Conservation (phyloP, 495 filamentous ascomycete species). For the Bombardia bombarda region DNA sequence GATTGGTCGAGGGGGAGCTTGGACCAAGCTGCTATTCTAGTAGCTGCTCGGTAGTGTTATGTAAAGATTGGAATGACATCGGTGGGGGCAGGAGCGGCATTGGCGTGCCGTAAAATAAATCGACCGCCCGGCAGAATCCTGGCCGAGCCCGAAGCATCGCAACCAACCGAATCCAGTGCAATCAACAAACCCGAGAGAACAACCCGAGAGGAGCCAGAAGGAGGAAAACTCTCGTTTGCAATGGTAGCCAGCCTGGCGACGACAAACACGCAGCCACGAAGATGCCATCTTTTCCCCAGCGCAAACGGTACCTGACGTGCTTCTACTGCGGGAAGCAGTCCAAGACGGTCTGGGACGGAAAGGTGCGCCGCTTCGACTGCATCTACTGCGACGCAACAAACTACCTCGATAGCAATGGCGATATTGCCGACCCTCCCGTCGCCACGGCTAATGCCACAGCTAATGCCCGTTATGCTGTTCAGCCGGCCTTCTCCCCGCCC, state of each 20-base stretch:
- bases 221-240: too few species aligned
- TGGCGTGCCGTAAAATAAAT: constrained; percentile 13
- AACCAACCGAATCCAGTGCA: background rate
- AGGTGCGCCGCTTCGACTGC: constrained; percentile 57
- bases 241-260: too few species aligned
- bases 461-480: constrained; percentile 30
- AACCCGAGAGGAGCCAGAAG: too few species aligned
- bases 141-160: constrained; percentile 11
- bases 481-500: constrained; percentile 22
- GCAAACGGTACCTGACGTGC: constrained; percentile 46
- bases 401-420: constrained; percentile 74
- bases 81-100: background rate
- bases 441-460: constrained; percentile 29
- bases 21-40: too few species aligned
- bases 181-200: background rate
- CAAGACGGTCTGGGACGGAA: constrained; percentile 41
- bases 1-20: too few species aligned
- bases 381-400: constrained; percentile 71
- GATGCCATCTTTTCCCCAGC: too few species aligned
- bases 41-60: too few species aligned
- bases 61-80: constrained; percentile 4
- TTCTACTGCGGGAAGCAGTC: constrained; percentile 69
- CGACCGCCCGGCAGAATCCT: constrained; percentile 28
- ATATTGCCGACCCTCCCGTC: constrained; percentile 80
- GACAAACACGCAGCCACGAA: too few species aligned